A percentile compares a stretch with the other conserved stretches of the same genome.
These are phyloP conservation scores for Psilocybe sp. DNA, from an alignment of 768 basidiomycete genomes.

Conservation along the genomic window DNA sequence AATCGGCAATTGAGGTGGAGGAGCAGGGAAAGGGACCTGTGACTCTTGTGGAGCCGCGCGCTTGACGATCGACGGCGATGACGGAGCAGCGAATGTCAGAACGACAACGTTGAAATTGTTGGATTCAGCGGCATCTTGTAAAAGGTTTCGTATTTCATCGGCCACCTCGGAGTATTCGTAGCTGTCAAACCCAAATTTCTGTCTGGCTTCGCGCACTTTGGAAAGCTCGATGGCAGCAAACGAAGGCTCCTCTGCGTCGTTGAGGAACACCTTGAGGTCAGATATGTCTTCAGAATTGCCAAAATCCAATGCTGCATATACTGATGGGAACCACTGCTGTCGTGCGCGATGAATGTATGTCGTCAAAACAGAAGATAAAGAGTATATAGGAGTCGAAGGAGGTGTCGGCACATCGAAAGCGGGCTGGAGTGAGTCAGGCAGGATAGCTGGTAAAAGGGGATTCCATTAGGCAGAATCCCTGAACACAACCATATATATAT, in stretches of 20 bases:
- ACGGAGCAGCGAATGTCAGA: slow-evolving; percentile 42
- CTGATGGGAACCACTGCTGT: slow-evolving; percentile 47
- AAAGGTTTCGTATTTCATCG: slow-evolving; percentile 41
- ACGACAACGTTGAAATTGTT: slow-evolving; percentile 47
- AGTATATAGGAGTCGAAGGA: slow-evolving; percentile 27
- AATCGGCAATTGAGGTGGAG: slow-evolving; percentile 50
- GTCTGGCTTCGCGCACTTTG: slow-evolving; percentile 46
- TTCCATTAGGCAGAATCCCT: slow-evolving; percentile 1
- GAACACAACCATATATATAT: neutral
- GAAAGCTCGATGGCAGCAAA: slow-evolving; percentile 67
- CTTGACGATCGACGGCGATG: slow-evolving; percentile 23
- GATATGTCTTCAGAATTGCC: slow-evolving; percentile 27
- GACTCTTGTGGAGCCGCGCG: slow-evolving; percentile 40
- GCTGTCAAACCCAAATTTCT: slow-evolving; percentile 46
- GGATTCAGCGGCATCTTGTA: slow-evolving; percentile 39
- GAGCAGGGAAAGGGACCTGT: slow-evolving; percentile 46
- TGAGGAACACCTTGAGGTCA: slow-evolving; percentile 50
- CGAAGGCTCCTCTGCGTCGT: slow-evolving; percentile 42
- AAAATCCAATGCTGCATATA: slow-evolving; percentile 37
- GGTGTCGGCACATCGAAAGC: slow-evolving; percentile 42
- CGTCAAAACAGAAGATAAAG: slow-evolving; percentile 51
- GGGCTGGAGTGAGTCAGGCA: slow-evolving; percentile 49
- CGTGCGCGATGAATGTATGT: slow-evolving; percentile 58
- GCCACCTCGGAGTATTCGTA: slow-evolving; percentile 51
- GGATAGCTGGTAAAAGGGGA: slow-evolving; percentile 38